These are phyloP conservation scores for Isatis lusitanica DNA, from an alignment of 441 rosid species.

Conservation along the genomic window DNA sequence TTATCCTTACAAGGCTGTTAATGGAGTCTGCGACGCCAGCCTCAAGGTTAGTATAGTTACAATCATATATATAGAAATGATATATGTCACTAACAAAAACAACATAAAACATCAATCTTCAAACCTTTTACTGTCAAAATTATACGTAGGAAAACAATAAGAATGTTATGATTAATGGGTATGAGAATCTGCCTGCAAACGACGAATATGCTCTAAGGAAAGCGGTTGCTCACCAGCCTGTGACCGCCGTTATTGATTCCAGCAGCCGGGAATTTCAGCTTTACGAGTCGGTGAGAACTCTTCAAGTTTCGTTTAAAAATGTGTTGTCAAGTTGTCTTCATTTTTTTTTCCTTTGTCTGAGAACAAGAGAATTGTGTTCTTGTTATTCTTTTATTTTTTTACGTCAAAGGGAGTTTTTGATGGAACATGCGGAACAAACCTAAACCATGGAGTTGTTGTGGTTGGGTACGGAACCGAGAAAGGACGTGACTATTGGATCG, in stretches of 20 bases:
- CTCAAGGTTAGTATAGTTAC: conserved; percentile 26
- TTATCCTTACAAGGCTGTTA: conserved; percentile 40
- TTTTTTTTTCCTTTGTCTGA: too few species aligned
- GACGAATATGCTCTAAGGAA: conserved; percentile 41
- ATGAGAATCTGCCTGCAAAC: conserved; percentile 42
- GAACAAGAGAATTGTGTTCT: background rate
- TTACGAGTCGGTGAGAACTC: conserved; percentile 27
- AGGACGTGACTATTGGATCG: conserved; percentile 32
- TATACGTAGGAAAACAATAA: conserved; percentile 33
- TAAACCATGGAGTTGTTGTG: conserved; percentile 39
- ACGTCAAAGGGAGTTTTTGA: conserved; percentile 36
- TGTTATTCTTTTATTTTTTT: background rate
- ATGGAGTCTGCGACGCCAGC: conserved; percentile 28
- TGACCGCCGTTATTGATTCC: conserved; percentile 45
- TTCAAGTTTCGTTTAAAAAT: background rate
- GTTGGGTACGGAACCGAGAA: conserved; percentile 38
- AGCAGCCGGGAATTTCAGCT: conserved; percentile 45
- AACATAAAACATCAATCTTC: background rate
- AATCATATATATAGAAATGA: background rate
- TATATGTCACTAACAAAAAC: background rate
- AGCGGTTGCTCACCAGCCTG: conserved; percentile 48
- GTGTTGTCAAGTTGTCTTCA: background rate
- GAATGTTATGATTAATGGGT: conserved; percentile 40
- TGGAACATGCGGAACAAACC: conserved; percentile 30
- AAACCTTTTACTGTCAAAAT: background rate